Evolutionary conservation across 768 basidiomycete species (phyloP).

Genomic region (Boletus subparvulus): DNA sequence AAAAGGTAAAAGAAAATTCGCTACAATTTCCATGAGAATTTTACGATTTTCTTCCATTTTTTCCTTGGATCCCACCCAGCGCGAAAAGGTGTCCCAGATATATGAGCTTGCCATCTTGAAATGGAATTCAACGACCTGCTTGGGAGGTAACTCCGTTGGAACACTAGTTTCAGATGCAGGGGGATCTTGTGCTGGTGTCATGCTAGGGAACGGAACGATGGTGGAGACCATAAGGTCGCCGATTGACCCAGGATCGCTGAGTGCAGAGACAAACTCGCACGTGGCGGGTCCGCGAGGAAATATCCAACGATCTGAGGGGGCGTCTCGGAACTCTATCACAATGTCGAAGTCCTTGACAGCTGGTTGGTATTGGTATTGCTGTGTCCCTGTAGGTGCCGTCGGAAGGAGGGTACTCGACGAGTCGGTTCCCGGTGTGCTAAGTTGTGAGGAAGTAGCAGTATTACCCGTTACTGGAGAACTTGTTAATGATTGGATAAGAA

Average conservation of each 20-base stretch:
- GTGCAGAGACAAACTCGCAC: constrained; percentile 41
- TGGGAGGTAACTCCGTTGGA: constrained; percentile 9
- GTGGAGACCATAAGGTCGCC: constrained; percentile 43
- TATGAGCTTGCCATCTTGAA: constrained; percentile 47
- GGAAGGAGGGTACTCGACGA: constrained; percentile 15
- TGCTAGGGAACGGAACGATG: constrained; percentile 44
- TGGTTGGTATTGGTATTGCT: constrained; percentile 25
- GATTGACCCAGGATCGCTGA: constrained; percentile 13
- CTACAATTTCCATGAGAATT: constrained; percentile 48
- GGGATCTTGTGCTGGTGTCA: constrained; percentile 12
- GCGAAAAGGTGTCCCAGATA: constrained; percentile 57
- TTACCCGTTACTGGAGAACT: constrained; percentile 8
- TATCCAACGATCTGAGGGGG: constrained; percentile 60
- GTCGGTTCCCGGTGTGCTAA: background rate
- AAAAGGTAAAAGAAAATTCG: background rate
- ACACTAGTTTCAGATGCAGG: constrained; percentile 12
- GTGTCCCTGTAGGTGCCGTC: constrained; percentile 11
- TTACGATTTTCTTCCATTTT: constrained; percentile 50
- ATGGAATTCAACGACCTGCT: constrained; percentile 45
- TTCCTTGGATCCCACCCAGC: constrained; percentile 61
- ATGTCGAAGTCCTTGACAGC: constrained; percentile 65
- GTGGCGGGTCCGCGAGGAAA: constrained; percentile 60
- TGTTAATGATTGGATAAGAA: constrained; percentile 71
- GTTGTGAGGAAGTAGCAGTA: constrained; percentile 9
- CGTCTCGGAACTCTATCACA: constrained; percentile 69